These are phyloP conservation scores for Dothidotthia symphoricarpi DNA, from an alignment of 2,329 filamentous ascomycete genomes.

Conservation along the genomic window DNA sequence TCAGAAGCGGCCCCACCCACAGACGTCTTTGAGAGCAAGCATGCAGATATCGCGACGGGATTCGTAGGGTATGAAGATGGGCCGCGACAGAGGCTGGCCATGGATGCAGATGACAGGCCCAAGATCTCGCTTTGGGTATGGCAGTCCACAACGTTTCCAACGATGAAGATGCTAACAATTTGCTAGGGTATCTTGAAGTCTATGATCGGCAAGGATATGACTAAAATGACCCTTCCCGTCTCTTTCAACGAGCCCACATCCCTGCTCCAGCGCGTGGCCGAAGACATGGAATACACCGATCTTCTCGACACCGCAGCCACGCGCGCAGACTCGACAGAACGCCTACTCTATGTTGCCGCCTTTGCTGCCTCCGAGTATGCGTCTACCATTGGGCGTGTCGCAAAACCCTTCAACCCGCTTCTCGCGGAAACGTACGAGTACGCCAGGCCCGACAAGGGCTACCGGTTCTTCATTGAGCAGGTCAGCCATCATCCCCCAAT, in stretches of 20 bases:
- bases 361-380: slow-evolving; percentile 97
- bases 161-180: slow-evolving; percentile 21
- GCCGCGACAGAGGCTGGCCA: slow-evolving; percentile 72
- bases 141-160: background rate
- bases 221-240: slow-evolving; percentile 97
- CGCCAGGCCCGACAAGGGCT: slow-evolving; percentile 90
- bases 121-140: slow-evolving; percentile 92
- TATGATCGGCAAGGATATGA: slow-evolving; percentile 99
- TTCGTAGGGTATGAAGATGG: slow-evolving; percentile 93
- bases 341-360: slow-evolving; percentile 89
- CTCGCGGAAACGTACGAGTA: slow-evolving; percentile 98
- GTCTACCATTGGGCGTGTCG: slow-evolving; percentile 92
- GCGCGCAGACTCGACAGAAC: slow-evolving; percentile 81
- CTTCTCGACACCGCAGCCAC: slow-evolving; percentile 86
- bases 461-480: slow-evolving; percentile 97
- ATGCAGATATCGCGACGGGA: slow-evolving; percentile 68
- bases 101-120: slow-evolving; percentile 88
- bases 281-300: slow-evolving; percentile 98
- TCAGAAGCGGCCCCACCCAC: slow-evolving; percentile 40
- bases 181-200: slow-evolving; percentile 88
- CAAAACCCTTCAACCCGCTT: slow-evolving; percentile 96
- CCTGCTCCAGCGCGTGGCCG: slow-evolving; percentile 86
- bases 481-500: slow-evolving; percentile 96
- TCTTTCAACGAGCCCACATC: slow-evolving; percentile 99
- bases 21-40: slow-evolving; percentile 50